A percentile compares a stretch with the other conserved stretches of the same genome.
phyloP scores from a whole-genome alignment of 306 rosid species.

The Cucurbita pepo region DNA sequence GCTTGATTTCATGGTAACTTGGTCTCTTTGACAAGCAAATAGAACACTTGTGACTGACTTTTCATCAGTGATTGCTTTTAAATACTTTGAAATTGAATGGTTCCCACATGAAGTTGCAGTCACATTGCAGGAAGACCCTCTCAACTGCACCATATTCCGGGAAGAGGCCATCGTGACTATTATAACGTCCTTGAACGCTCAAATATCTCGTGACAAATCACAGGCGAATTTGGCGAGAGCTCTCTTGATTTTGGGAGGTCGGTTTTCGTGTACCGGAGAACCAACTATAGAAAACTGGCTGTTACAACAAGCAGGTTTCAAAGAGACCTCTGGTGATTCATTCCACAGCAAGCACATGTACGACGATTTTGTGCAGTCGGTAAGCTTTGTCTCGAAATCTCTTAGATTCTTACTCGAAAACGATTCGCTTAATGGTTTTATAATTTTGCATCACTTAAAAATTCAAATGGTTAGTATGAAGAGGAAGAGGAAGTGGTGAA shows the following conservation, averaged over 20 bases:
- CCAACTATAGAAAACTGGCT: conserved; percentile 41
- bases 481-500: conserved; percentile 39
- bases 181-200: conserved; percentile 36
- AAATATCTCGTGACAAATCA: conserved; percentile 15
- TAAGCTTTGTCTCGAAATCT: conserved; percentile 1
- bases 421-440: neutral
- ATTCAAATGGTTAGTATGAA: conserved; percentile 16
- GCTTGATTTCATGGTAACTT: conserved; percentile 76
- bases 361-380: conserved; percentile 20
- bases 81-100: conserved; percentile 20
- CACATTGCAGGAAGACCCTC: conserved; percentile 65
- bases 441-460: neutral
- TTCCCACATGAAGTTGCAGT: conserved; percentile 58
- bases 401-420: neutral
- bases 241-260: conserved; percentile 53
- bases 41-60: neutral
- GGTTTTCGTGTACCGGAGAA: conserved; percentile 44
- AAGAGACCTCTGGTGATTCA: conserved; percentile 20
- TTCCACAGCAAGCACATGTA: conserved; percentile 18
- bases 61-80: neutral
- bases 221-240: conserved; percentile 57
- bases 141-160: conserved; percentile 48
- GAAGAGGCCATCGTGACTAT: conserved; percentile 63
- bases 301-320: conserved; percentile 56
- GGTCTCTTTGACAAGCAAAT: neutral